Evolutionary conservation across 768 basidiomycete species (phyloP), one percentile per base, ranked within the genome.

Genomic region (Calvatia gigantea): DNA sequence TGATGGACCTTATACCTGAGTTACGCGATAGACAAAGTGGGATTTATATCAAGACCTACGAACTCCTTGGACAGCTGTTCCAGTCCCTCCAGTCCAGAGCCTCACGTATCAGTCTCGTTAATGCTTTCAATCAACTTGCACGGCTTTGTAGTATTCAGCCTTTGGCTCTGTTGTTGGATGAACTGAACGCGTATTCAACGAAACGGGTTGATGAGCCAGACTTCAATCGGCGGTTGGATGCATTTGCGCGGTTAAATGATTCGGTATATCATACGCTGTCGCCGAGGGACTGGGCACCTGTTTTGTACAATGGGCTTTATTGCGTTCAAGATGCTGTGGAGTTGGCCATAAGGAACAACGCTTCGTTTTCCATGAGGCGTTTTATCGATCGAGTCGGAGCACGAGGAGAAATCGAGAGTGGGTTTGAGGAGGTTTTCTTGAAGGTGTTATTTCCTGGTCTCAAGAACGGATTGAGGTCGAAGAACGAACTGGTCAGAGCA

Each of bases 241-340:
- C 91, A 0, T 97, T 92, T 70, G 74, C 81, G 0, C 66, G 65
- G 11, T 72, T 98, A 46, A 96, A 94, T 67, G 93, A 94, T 58
- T 72, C 67, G 0, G 51, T 78, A 15, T 81, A 87, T 65, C 60
- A 65, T 46, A 68, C 73, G 0, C 65, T 94, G 2, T 75, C 81
- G 0, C 67, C 72, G 2, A 66, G 73, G 0, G 79, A 89, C 28
- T 98, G 96, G 97, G 67, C 88, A 23, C 89, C 94, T 1, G 56
- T 98, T 43, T 68, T 97, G 2, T 84, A 91, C 73, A 94, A 92
- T 67, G 81, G 86, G 71, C 74, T 98, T 11, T 81, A 84, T 72
- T 92, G 85, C 73, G 82, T 98, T 45, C 94, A 95, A 65, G 94
- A 98, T 66, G 82, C 88, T 0, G 84, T 86, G 11, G 97, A 98